These are phyloP conservation scores for Polytrichum formosum DNA, from an alignment of 225 moss, liverwort and hornwort genomes.

Conservation along the genomic window DNA sequence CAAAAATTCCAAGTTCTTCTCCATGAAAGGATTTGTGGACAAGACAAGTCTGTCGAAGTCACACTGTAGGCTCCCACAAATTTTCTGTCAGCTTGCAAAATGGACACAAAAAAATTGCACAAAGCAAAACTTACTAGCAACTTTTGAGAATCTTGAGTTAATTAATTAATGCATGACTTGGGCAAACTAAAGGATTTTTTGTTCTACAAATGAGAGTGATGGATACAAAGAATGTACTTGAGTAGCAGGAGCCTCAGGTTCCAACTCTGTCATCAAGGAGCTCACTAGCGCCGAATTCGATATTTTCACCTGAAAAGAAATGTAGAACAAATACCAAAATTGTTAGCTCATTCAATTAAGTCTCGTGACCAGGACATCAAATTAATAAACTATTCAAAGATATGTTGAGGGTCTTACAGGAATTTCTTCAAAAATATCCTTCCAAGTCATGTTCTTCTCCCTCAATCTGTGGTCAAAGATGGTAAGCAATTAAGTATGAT, in stretches of 20 bases:
- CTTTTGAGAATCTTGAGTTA: too few relatives aligned
- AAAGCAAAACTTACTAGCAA: too few relatives aligned
- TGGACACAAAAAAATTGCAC: neutral
- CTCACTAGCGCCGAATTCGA: slow-evolving; percentile 92
- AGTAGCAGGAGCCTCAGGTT: slow-evolving; percentile 83
- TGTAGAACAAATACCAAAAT: neutral
- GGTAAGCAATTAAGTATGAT: neutral
- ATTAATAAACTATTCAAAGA: neutral
- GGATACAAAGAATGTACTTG: slow-evolving; percentile 41
- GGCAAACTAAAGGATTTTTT: too few relatives aligned
- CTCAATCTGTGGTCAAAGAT: slow-evolving; percentile 60
- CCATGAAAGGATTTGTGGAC: slow-evolving; percentile 94
- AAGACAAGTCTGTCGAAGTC: slow-evolving; percentile 89
- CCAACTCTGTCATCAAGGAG: slow-evolving; percentile 89
- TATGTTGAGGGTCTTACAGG: slow-evolving; percentile 45
- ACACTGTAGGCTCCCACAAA: slow-evolving; percentile 39
- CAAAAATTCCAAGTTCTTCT: slow-evolving; percentile 92
- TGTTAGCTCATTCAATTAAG: too few relatives aligned
- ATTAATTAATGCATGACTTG: too few relatives aligned
- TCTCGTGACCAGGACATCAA: neutral
- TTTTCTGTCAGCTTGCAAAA: too few relatives aligned
- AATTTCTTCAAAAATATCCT: slow-evolving; percentile 92
- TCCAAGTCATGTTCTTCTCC: slow-evolving; percentile 95
- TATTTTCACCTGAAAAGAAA: slow-evolving; percentile 71
- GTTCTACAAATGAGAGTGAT: too few relatives aligned